These are phyloP conservation scores for Diplodia sapinea DNA, from an alignment of 2,329 filamentous ascomycete genomes.

Conservation along the genomic window DNA sequence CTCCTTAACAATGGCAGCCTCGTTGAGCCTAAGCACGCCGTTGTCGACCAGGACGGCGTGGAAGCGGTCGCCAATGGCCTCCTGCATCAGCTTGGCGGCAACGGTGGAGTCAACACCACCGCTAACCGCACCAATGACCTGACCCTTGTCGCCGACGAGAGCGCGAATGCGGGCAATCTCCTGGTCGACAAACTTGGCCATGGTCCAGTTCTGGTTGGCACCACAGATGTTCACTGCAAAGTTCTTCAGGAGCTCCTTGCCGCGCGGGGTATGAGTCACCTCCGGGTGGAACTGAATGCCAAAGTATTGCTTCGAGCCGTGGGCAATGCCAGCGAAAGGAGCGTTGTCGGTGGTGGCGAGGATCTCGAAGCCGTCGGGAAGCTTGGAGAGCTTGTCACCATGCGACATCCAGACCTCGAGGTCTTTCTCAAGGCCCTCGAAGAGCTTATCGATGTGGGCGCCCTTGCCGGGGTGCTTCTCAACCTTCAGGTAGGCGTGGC, in stretches of 20 bases:
- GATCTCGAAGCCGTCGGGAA: conserved; percentile 74
- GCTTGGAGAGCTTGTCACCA: conserved; percentile 77
- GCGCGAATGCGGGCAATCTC: conserved; percentile 81
- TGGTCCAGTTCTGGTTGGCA: conserved; percentile 78
- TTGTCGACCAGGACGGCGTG: conserved; percentile 86
- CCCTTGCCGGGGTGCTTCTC: conserved; percentile 60
- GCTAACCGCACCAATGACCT: conserved; percentile 79
- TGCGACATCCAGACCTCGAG: conserved; percentile 87
- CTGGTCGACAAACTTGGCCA: conserved; percentile 80
- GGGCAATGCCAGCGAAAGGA: conserved; percentile 79
- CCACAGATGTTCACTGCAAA: conserved; percentile 84
- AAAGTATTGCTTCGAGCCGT: conserved; percentile 72
- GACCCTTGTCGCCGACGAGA: conserved; percentile 79
- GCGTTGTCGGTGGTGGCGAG: conserved; percentile 79
- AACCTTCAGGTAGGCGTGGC: conserved; percentile 70
- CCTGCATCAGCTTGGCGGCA: conserved; percentile 81
- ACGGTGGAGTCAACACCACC: conserved; percentile 92
- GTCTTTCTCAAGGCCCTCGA: conserved; percentile 73
- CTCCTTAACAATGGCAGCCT: conserved; percentile 80
- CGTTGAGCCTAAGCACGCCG: conserved; percentile 83
- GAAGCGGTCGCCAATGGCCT: conserved; percentile 86
- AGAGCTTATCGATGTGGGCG: conserved; percentile 76
- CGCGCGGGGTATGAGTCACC: conserved; percentile 73
- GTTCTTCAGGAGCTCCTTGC: conserved; percentile 76
- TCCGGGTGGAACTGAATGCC: conserved; percentile 93